Conservation (phyloP, 345 rosid genomes). For the Iberis pinnata region DNA sequence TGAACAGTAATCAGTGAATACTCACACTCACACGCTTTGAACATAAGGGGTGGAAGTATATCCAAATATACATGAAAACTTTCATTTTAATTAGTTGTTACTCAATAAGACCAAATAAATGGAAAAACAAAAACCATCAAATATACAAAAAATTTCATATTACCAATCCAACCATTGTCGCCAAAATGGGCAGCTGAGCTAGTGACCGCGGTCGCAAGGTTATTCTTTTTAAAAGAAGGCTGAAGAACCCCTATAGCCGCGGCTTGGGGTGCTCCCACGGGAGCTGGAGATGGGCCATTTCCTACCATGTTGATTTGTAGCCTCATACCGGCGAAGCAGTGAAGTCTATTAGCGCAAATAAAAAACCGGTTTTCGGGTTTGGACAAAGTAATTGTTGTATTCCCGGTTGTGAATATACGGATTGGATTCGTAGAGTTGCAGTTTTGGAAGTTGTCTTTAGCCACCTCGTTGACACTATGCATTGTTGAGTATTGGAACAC, state of each 20-base stretch:
- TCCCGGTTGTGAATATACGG: constrained; percentile 56
- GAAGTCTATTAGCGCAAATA: constrained; percentile 49
- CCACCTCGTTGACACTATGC: constrained; percentile 54
- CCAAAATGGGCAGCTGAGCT: constrained; percentile 30
- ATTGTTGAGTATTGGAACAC: constrained; percentile 68
- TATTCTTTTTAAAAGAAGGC: constrained; percentile 45
- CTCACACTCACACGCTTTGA: no score
- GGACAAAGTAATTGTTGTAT: constrained; percentile 61
- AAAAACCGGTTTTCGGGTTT: constrained; percentile 56
- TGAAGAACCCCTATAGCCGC: constrained; percentile 29
- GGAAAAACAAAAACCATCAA: constrained; percentile 20
- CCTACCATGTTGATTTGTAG: constrained; percentile 45
- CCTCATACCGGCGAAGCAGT: constrained; percentile 88
- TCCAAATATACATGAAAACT: background rate
- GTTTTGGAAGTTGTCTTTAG: constrained; percentile 34
- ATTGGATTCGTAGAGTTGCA: constrained; percentile 53
- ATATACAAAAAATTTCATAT: constrained; percentile 6
- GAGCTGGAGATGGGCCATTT: constrained; percentile 43
- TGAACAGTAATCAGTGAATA: no score
- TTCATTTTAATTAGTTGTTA: background rate
- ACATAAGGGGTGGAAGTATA: no score
- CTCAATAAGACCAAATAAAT: background rate
- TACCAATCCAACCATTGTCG: background rate
- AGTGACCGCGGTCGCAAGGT: constrained; percentile 38
- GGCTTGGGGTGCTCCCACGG: constrained; percentile 45